phyloP scores from a whole-genome alignment of 768 basidiomycete genomes.

The Lactarius deliciosus region DNA sequence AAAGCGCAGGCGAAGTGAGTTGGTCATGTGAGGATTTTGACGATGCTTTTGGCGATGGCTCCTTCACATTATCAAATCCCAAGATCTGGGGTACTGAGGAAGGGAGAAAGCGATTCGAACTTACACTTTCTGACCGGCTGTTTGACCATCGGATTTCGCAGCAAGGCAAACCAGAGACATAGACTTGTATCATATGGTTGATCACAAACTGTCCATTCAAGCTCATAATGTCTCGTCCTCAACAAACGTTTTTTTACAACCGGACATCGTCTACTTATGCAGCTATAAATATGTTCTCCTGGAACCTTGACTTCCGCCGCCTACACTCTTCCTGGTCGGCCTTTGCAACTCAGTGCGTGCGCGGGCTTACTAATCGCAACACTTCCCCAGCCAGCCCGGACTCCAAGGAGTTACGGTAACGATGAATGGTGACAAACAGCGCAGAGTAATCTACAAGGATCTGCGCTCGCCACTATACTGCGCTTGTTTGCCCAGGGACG shows the following conservation, averaged over 20 bases:
- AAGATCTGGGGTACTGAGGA: conserved; percentile 11
- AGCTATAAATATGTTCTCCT: too few relatives aligned
- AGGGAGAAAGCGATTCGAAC: conserved; percentile 1
- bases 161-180: neutral
- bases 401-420: neutral
- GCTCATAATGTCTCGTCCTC: too few relatives aligned
- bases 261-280: too few relatives aligned
- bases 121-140: conserved; percentile 5
- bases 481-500: neutral
- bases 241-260: too few relatives aligned
- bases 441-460: neutral
- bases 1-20: neutral
- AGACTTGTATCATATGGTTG: too few relatives aligned
- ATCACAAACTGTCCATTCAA: too few relatives aligned
- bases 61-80: neutral
- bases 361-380: neutral
- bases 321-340: neutral
- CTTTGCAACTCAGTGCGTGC: neutral
- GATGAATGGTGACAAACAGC: neutral
- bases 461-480: neutral
- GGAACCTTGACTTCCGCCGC: neutral
- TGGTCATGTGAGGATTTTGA: neutral
- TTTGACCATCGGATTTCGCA: conserved; percentile 7
- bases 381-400: neutral
- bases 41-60: neutral